These are phyloP conservation scores for Biscogniauxia mediterranea DNA, from an alignment of 2,329 filamentous ascomycete species.

Conservation along the genomic window DNA sequence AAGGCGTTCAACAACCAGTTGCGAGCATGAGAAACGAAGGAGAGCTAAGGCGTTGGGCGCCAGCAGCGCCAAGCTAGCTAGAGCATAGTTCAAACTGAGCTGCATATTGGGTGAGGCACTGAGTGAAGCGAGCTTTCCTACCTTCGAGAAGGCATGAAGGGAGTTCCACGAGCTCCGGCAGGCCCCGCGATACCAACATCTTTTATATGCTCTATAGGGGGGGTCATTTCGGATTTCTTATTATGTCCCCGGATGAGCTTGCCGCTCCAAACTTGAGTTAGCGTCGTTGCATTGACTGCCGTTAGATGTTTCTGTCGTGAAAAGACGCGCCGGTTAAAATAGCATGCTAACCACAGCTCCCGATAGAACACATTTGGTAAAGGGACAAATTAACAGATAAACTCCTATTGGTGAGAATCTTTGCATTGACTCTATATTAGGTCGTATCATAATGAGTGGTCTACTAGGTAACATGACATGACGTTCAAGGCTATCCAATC, in stretches of 20 bases:
- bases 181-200: neutral
- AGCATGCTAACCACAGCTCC: neutral
- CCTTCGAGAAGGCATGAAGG: neutral
- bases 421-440: neutral
- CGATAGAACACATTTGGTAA: neutral
- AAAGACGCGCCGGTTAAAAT: conserved; percentile 3
- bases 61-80: conserved; percentile 3
- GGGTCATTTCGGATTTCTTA: neutral
- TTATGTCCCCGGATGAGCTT: neutral
- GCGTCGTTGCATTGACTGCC: conserved; percentile 1
- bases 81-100: conserved; percentile 2
- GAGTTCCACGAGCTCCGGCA: neutral
- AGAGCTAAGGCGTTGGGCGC: conserved; percentile 16
- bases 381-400: neutral
- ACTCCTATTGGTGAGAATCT: neutral
- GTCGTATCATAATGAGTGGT: neutral
- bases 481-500: neutral
- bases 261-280: neutral
- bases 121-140: neutral
- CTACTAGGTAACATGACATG: neutral
- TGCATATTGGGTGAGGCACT: conserved; percentile 12
- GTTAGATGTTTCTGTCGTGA: neutral
- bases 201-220: neutral
- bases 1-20: conserved; percentile 28
- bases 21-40: conserved; percentile 29